Evolutionary conservation across 2,329 filamentous ascomycete species (phyloP), one percentile per base, ranked within the genome.

Genomic region (Cercospora nicotianae): DNA sequence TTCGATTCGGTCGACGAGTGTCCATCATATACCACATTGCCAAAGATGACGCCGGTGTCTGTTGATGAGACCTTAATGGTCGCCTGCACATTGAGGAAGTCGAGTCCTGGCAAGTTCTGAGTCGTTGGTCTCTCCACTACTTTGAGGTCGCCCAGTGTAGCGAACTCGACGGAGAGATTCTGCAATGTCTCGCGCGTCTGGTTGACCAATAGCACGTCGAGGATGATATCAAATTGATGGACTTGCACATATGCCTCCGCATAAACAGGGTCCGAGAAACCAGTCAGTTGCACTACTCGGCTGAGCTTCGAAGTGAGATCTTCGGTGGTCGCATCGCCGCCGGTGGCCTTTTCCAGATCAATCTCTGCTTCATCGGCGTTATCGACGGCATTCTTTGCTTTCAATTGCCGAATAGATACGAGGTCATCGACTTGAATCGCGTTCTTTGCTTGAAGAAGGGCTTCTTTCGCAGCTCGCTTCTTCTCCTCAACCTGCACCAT

Each of bases 221-320:
- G 86, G 16, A 99, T 91, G 75, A 99, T 99, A 77, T 99, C 95
- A 77, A 99, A 99, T 80, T 99, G 95, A 79, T 98, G 94, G 9
- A 99, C 94, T 79, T 96, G 97, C 77, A 99, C 94, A 75, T 99
- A 99, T 5, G 95, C 95, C 81, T 99, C 95, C n/a, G 93, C 95
- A 76, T 99, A 99, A 13, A 99, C 95, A 1, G 95, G 91, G 77
- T 99, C 95, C 0, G 95, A 98, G 86, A 99, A 99, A 69, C 95
- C 95, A 18, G 95, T 99, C 57, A 99, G 87, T 80, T 99, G 95
- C 23, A 99, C 95, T 42, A 99, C 94, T 13, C 95, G 89, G 83
- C 91, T 97, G 69, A 99, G 88, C 81, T 99, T 99, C 64, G 93
- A 97, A 12, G 92, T 91, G 2, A 97, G 85, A 72, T 97, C 93